Conservation (phyloP, 371 early-diverging fungal species). For the Mortierella sp. region DNA sequence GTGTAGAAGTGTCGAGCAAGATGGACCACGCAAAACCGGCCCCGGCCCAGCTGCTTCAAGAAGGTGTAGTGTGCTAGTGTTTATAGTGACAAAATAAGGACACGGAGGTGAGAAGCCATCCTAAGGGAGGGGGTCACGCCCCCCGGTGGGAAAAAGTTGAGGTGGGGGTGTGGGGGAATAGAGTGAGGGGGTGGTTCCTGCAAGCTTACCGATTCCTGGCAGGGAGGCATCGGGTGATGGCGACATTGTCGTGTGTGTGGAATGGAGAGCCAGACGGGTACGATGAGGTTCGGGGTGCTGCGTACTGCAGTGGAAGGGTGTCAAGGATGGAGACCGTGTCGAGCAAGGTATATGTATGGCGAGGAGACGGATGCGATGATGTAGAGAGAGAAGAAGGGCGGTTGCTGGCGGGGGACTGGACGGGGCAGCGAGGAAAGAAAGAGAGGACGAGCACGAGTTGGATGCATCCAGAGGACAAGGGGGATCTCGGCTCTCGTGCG, state of each 20-base stretch:
- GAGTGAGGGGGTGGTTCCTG: not conserved
- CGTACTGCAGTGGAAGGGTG: no score
- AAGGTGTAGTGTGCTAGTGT: conserved; percentile 80
- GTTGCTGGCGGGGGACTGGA: not conserved
- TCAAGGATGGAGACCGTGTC: no score
- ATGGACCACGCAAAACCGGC: conserved; percentile 91
- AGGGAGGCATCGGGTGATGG: conserved; percentile 46
- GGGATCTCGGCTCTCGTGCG: no score
- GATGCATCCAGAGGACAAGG: no score
- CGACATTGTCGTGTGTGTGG: conserved; percentile 27
- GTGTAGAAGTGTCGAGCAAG: conserved; percentile 83
- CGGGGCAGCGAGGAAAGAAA: no score
- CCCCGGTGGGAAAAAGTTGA: not conserved
- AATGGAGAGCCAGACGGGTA: not conserved
- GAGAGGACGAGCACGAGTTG: no score
- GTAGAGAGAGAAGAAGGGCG: not conserved
- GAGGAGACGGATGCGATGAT: not conserved
- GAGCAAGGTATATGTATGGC: no score
- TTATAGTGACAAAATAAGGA: conserved; percentile 58
- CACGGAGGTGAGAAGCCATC: not conserved
- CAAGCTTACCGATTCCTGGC: conserved; percentile 63
- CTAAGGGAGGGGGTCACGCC: no score
- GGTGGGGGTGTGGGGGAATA: conserved; percentile 12
- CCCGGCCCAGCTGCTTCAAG: conserved; percentile 83
- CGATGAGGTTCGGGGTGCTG: not conserved